Evolutionary conservation across 176 grass and related monocot species (phyloP).

Genomic region (Sorghum bicolor): Sorghum_bicolor_NCBIv3 NC_012872.2:6675501-6676000

Average conservation of each 20-base stretch:
- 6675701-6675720: too few species aligned
- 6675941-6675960: not conserved
- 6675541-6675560: not conserved
- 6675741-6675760: not conserved
- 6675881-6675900: too few species aligned
- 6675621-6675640: too few species aligned
- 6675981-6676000: not conserved
- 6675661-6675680: not conserved
- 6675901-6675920: too few species aligned
- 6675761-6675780: not conserved
- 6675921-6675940: not conserved
- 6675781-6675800: not conserved
- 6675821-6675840: not conserved
- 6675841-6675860: too few species aligned
- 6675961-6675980: not conserved
- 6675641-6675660: not conserved
- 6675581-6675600: too few species aligned
- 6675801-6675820: not conserved
- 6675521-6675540: not conserved
- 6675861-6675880: too few species aligned
- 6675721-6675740: too few species aligned
- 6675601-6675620: too few species aligned
- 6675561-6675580: too few species aligned
- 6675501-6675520: not conserved
- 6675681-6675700: too few species aligned